phyloP scores from a whole-genome alignment of 495 filamentous ascomycete genomes.

The Cudoniella acicularis region DNA sequence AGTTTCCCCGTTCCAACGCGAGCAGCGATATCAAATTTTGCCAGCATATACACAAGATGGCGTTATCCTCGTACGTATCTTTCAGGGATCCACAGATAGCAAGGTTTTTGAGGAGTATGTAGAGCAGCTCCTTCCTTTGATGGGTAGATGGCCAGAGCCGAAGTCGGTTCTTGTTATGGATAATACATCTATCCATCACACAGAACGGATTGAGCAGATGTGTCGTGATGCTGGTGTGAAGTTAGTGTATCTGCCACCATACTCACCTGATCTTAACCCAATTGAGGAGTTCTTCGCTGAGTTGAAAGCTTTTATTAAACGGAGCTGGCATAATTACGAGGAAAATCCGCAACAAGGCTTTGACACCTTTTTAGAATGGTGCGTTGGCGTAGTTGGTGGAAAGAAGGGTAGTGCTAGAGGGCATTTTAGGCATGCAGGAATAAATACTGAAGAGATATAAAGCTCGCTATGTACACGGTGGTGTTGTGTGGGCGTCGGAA shows the following conservation, averaged over 20 bases:
- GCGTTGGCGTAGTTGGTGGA: conserved; percentile 25
- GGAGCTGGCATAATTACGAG: conserved; percentile 11
- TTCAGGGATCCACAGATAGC: conserved; percentile 36
- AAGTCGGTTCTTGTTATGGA: conserved; percentile 43
- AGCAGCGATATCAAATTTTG: conserved; percentile 32
- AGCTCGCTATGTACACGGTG: too few species aligned
- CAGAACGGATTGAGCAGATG: conserved; percentile 29
- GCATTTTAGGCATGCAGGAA: conserved; percentile 28
- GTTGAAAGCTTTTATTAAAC: conserved; percentile 18
- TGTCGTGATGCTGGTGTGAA: conserved; percentile 36
- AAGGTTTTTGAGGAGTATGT: conserved; percentile 39
- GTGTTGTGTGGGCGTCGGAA: too few species aligned
- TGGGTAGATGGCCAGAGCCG: conserved; percentile 31
- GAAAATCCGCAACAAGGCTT: conserved; percentile 8
- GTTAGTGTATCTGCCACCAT: conserved; percentile 34
- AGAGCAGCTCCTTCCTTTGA: conserved; percentile 34
- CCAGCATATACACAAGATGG: conserved; percentile 39
- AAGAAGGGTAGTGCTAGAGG: conserved; percentile 23
- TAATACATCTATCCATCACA: conserved; percentile 39
- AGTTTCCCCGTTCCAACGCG: conserved; percentile 19
- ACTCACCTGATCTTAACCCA: conserved; percentile 33
- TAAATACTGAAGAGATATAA: not conserved
- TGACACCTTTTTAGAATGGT: conserved; percentile 24
- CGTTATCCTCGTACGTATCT: conserved; percentile 30
- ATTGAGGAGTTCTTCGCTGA: conserved; percentile 30